phyloP scores from a whole-genome alignment of 345 rosid species.

The Heritiera littoralis region DNA sequence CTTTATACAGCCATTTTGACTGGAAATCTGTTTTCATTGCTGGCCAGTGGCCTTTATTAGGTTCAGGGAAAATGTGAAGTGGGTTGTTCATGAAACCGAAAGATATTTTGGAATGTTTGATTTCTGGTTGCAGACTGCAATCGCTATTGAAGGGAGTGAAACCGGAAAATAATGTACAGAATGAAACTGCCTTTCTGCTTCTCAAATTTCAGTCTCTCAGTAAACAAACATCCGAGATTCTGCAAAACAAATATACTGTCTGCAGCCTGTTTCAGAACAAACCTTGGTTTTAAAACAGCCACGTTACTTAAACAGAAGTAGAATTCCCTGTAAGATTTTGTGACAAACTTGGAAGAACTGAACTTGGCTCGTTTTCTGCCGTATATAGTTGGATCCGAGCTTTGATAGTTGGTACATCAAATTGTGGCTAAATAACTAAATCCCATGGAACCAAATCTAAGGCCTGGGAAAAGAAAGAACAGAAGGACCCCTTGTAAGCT shows the following conservation, averaged over 20 bases:
- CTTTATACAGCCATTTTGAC: not conserved
- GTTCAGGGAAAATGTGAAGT: not conserved
- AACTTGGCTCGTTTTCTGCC: not conserved
- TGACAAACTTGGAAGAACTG: not conserved
- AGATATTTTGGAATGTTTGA: not conserved
- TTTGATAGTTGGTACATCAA: not conserved
- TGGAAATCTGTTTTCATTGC: not conserved
- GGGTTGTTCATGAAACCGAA: not conserved
- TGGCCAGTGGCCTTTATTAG: not conserved
- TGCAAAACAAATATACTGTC: not conserved
- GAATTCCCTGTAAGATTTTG: constrained; percentile 13
- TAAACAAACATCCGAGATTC: not conserved
- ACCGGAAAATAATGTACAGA: not conserved
- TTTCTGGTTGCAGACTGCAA: not conserved
- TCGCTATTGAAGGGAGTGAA: not conserved
- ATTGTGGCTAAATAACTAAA: not conserved
- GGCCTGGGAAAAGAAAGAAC: not conserved
- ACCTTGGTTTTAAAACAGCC: not conserved
- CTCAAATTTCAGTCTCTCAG: not conserved
- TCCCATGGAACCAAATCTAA: not conserved
- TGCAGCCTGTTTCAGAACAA: not conserved
- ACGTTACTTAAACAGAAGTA: not conserved
- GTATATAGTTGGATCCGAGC: not conserved
- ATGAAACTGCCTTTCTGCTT: not conserved
- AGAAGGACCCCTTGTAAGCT: not conserved